Percentiles rank a stretch among this genome's conserved stretches.
Evolutionary conservation across 805 yeast genomes (phyloP).

Genomic region (Lipomyces yamanashiensis): DNA sequence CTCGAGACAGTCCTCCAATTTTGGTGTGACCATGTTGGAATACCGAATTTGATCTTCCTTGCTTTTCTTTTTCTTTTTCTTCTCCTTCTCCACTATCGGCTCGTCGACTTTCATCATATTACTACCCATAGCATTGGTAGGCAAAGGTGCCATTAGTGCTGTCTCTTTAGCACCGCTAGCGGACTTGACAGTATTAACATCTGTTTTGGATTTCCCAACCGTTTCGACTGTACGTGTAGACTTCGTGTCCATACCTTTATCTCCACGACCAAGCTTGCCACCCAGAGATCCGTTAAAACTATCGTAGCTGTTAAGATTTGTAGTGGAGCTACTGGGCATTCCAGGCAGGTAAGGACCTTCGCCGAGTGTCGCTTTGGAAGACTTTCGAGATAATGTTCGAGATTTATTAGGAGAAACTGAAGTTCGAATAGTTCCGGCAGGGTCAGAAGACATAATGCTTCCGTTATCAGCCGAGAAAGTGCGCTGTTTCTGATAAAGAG

Average conservation of each 20-base stretch:
- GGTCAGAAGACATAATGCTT: constrained; percentile 23
- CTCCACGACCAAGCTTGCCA: constrained; percentile 1
- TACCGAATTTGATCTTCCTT: constrained; percentile 25
- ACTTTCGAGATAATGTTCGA: constrained; percentile 10
- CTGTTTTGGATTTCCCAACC: constrained; percentile 19
- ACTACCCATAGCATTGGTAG: constrained; percentile 15
- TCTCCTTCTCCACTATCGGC: constrained; percentile 9
- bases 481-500: constrained; percentile 24
- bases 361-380: constrained; percentile 12
- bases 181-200: constrained; percentile 26
- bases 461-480: constrained; percentile 12
- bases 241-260: constrained; percentile 15
- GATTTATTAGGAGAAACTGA: background rate
- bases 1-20: constrained; percentile 30
- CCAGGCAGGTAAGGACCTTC: constrained; percentile 3
- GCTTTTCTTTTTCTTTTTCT: constrained; percentile 26
- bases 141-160: constrained; percentile 32
- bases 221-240: constrained; percentile 29
- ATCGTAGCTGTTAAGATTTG: constrained; percentile 16
- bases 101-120: constrained; percentile 12
- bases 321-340: constrained; percentile 9
- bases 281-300: constrained; percentile 7
- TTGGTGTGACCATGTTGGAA: constrained; percentile 32
- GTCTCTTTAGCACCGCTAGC: constrained; percentile 32
- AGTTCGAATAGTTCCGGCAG: constrained; percentile 6